A percentile compares a stretch with the other conserved stretches of the same genome.
Evolutionary conservation across 2,329 filamentous ascomycete genomes (phyloP).

Genomic region (Hypoxylon sp.): DNA sequence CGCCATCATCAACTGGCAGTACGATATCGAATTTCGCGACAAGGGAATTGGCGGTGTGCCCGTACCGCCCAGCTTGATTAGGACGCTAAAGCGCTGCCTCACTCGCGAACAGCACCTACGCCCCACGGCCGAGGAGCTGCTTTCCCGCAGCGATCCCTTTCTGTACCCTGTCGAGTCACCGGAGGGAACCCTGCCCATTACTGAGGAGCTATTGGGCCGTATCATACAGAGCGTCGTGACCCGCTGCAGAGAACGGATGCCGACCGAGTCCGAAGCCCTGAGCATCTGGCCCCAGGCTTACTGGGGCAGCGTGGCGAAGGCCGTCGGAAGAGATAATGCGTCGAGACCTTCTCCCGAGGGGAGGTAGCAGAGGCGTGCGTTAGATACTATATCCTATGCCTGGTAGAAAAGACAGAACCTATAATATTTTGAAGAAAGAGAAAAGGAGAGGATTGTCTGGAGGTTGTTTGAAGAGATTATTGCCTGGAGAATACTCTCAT

Average conservation of each 20-base stretch:
- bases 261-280: constrained; percentile 67
- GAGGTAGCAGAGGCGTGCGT: not conserved
- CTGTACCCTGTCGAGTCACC: constrained; percentile 70
- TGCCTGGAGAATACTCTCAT: not conserved
- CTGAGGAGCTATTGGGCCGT: constrained; percentile 70
- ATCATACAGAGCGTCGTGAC: constrained; percentile 73
- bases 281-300: constrained; percentile 71
- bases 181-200: constrained; percentile 68
- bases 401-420: not conserved
- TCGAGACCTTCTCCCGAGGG: constrained; percentile 9
- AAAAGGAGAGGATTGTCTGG: not conserved
- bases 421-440: not conserved
- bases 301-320: constrained; percentile 69
- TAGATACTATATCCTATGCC: not conserved
- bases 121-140: constrained; percentile 72
- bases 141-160: constrained; percentile 70
- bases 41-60: constrained; percentile 73
- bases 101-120: constrained; percentile 71
- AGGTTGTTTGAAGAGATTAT: not conserved
- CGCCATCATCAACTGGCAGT: constrained; percentile 83
- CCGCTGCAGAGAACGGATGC: constrained; percentile 68
- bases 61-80: constrained; percentile 69
- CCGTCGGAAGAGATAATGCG: constrained; percentile 53
- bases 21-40: constrained; percentile 78
- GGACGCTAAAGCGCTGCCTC: constrained; percentile 72